These are phyloP conservation scores for Hymenoscyphus occultus DNA, from an alignment of 2,329 filamentous ascomycete genomes.

Conservation along the genomic window DNA sequence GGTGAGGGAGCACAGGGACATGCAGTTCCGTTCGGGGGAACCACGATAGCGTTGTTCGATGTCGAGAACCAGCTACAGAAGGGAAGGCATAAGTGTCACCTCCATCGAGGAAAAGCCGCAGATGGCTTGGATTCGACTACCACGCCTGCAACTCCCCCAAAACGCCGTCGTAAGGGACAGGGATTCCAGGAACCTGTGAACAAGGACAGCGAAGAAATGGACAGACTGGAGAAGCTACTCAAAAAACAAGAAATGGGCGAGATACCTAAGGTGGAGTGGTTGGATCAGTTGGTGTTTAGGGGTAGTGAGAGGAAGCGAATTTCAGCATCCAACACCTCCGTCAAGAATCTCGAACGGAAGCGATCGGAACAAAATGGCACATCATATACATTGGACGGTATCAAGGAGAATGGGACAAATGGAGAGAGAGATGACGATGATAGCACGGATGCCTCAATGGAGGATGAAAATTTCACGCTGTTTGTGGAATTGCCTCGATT, in stretches of 20 bases:
- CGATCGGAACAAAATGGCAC: constrained; percentile 35
- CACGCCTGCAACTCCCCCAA: constrained; percentile 68
- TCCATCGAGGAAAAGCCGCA: constrained; percentile 78
- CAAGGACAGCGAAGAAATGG: constrained; percentile 77
- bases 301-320: constrained; percentile 76
- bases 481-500: constrained; percentile 92
- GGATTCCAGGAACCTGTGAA: constrained; percentile 50
- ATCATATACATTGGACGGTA: constrained; percentile 36
- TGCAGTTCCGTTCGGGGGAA: constrained; percentile 89
- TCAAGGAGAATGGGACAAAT: constrained; percentile 29
- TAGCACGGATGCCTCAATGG: constrained; percentile 32
- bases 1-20: constrained; percentile 68
- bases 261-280: constrained; percentile 88
- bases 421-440: constrained; percentile 40
- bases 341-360: constrained; percentile 55
- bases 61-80: constrained; percentile 87
- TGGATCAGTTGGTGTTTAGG: constrained; percentile 91
- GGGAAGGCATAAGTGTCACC: constrained; percentile 83
- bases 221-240: constrained; percentile 82
- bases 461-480: constrained; percentile 69
- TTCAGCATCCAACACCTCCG: constrained; percentile 60
- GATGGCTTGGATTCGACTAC: constrained; percentile 79
- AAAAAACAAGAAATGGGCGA: constrained; percentile 99
- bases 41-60: constrained; percentile 89
- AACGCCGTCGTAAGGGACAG: constrained; percentile 50